Conservation (phyloP, 352 stramenopile species). For the Globisporangium irregulare region DNA sequence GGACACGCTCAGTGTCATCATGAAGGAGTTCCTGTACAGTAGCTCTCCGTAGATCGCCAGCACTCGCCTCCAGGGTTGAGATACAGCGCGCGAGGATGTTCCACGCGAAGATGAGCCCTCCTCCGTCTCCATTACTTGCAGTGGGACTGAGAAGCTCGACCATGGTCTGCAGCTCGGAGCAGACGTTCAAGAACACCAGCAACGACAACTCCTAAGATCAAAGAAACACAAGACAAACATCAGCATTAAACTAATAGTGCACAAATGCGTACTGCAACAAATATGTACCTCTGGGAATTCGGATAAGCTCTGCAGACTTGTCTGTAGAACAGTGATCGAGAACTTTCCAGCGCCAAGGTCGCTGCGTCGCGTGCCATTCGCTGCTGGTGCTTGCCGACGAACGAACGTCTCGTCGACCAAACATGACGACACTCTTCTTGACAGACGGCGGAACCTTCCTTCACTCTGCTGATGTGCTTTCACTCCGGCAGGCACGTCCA, state of each 20-base stretch:
- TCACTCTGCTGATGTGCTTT: not conserved
- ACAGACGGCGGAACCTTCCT: slow-evolving; percentile 11
- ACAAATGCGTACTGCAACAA: not conserved
- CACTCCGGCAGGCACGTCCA: not conserved
- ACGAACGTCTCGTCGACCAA: slow-evolving; percentile 15
- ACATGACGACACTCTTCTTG: slow-evolving; percentile 9
- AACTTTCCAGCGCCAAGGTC: not conserved
- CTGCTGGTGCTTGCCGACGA: not conserved
- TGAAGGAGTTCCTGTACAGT: slow-evolving; percentile 9
- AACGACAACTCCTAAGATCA: slow-evolving; percentile 12
- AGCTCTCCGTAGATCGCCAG: slow-evolving; percentile 12
- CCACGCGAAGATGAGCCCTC: slow-evolving; percentile 19
- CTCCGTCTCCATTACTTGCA: not conserved
- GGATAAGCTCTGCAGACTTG: slow-evolving; percentile 12
- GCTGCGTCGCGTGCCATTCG: not conserved
- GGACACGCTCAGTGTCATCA: not conserved
- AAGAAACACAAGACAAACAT: not conserved
- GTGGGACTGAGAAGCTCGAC: slow-evolving; percentile 6
- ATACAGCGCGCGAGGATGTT: slow-evolving; percentile 10
- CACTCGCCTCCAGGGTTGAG: slow-evolving; percentile 10
- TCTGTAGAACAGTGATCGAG: slow-evolving; percentile 10
- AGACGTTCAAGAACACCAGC: slow-evolving; percentile 18
- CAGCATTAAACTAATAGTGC: not conserved
- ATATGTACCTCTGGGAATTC: slow-evolving; percentile 12
- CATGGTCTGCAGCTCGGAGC: slow-evolving; percentile 16